Base-by-base conservation (phyloP, 495 filamentous ascomycete genomes). In the Penicillium paxilli region DNA sequence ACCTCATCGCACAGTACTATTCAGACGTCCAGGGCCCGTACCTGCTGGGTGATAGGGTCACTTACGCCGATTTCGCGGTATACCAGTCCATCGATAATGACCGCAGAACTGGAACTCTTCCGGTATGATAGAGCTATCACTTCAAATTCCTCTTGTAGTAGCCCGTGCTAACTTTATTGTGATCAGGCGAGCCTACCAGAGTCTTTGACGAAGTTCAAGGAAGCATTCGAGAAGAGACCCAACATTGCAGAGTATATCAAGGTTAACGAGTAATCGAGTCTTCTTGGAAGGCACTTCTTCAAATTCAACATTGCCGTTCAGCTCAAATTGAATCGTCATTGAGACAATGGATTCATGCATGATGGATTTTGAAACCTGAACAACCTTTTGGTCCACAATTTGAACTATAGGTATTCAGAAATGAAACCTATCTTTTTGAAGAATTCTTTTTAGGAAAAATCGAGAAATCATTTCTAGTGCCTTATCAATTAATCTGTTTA, bases 21-120 rank as follows among this genome's bases (percentile, higher is more conserved):
- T 23, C 45, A 7, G 58, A 67, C 19, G 11, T 32, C 1, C 46
- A 32, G 0, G 70, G 70, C 8, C 70, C 70, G 2, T 73, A 66
- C 32, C 59, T 73, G 6, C 37, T 73, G 10, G 70, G 70, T 0
- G 57, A 68, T 11, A 63, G 44, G 40, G 47, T 67, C 11, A 69
- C 68, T 5, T 73, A 73, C 47, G 60, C 33, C 9, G 70, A 73
- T 54, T 73, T 73, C 59, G 70, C 69, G 10, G 47, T 72, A 16
- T 72, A 64, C 48, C 67, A 68, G 42, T 62, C 63, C 17, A 64
- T 72, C 22, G 65, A 72, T 44, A 67, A 69, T 22, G 65, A 72
- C 42, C 22, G 20, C 22, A 49, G 56, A 46, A 59, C 56, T 23
- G 56, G 51, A 16, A 59, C 56, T 14, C 45, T 59, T 53, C 56